phyloP scores from a whole-genome alignment of 768 basidiomycete genomes.

The Agaricus blazei region DNA sequence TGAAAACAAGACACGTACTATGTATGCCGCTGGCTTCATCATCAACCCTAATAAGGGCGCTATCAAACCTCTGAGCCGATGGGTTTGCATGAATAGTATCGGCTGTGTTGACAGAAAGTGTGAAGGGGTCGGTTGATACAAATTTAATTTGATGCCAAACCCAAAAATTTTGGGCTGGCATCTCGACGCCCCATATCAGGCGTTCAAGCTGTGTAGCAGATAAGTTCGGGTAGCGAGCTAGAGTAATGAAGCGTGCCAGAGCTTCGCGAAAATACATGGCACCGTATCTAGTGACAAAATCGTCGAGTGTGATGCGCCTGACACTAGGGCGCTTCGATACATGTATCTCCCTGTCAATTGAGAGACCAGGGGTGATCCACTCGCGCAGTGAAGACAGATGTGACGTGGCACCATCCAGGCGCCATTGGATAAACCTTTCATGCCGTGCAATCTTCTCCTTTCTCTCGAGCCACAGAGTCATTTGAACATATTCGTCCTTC shows the following conservation, averaged over 20 bases:
- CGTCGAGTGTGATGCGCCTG: too few relatives aligned
- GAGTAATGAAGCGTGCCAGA: too few relatives aligned
- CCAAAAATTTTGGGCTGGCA: constrained; percentile 22
- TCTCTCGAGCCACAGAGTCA: constrained; percentile 29
- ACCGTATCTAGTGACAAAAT: too few relatives aligned
- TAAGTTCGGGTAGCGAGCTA: too few relatives aligned
- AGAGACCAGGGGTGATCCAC: constrained; percentile 6
- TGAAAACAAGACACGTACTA: too few relatives aligned
- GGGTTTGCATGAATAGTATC: too few relatives aligned
- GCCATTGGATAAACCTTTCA: constrained; percentile 13
- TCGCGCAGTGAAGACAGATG: not conserved
- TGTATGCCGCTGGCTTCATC: too few relatives aligned
- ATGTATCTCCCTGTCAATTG: constrained; percentile 14
- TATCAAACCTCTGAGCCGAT: too few relatives aligned
- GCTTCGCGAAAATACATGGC: too few relatives aligned
- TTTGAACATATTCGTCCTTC: constrained; percentile 28
- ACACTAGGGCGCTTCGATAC: not conserved
- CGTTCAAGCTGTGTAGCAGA: constrained; percentile 13
- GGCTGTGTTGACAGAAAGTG: too few relatives aligned
- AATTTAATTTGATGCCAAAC: constrained; percentile 34
- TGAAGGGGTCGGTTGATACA: constrained; percentile 14
- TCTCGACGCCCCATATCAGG: constrained; percentile 4
- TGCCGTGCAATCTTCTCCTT: not conserved
- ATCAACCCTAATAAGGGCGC: too few relatives aligned
- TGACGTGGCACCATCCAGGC: constrained; percentile 22